Evolutionary conservation across 2,329 filamentous ascomycete genomes (phyloP).

Genomic region (Fusarium ambrosium): DNA sequence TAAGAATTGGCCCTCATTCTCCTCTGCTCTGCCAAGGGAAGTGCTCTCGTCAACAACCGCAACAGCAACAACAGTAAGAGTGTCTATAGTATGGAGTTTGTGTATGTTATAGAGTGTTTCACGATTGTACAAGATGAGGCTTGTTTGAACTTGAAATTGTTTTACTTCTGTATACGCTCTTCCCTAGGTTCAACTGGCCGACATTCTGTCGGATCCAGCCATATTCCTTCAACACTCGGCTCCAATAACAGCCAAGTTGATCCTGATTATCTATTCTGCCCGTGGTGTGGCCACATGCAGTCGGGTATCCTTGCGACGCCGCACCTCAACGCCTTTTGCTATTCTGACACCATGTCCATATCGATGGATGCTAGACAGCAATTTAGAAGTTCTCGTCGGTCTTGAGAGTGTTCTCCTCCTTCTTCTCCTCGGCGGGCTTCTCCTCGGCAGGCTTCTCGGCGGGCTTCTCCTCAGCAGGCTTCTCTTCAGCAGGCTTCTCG

Average conservation of each 20-base stretch:
- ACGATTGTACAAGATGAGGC: neutral
- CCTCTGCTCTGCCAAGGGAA: neutral
- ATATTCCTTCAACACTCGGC: neutral
- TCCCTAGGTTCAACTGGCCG: neutral
- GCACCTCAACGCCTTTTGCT: slow-evolving; percentile 21
- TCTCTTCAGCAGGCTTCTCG: slow-evolving; percentile 1
- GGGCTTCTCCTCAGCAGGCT: neutral
- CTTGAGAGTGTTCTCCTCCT: slow-evolving; percentile 23
- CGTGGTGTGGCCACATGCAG: slow-evolving; percentile 23
- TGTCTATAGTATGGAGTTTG: neutral
- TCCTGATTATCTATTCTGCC: slow-evolving; percentile 17
- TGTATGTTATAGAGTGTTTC: neutral
- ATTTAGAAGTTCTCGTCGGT: slow-evolving; percentile 40
- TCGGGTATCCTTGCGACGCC: slow-evolving; percentile 38
- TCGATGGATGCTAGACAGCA: neutral
- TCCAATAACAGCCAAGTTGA: slow-evolving; percentile 1
- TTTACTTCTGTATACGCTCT: neutral
- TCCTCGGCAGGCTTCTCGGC: neutral
- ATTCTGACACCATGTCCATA: slow-evolving; percentile 5
- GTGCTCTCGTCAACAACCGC: neutral
- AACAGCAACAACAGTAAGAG: neutral
- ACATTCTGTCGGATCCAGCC: neutral
- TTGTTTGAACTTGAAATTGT: neutral
- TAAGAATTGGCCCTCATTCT: neutral
- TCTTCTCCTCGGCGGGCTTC: neutral